Evolutionary conservation across 2,329 filamentous ascomycete genomes (phyloP).

Genomic region (Trematosphaeria pertusa): DNA sequence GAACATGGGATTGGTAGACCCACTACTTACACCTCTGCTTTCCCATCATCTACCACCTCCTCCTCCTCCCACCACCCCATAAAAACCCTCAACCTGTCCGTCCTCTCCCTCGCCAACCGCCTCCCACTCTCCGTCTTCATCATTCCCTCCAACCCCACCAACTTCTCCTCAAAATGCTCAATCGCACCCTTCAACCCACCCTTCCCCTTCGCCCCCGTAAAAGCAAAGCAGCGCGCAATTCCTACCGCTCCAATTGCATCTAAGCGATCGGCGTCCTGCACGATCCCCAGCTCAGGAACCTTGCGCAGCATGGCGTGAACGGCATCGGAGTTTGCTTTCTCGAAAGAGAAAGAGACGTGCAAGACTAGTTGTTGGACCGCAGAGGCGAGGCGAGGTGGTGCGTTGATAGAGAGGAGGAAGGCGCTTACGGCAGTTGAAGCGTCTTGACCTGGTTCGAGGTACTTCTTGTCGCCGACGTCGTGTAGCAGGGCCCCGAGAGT

Average conservation of each 20-base stretch:
- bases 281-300: slow-evolving; percentile 76
- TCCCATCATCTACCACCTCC: no score
- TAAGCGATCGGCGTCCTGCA: slow-evolving; percentile 86
- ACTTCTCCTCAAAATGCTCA: slow-evolving; percentile 46
- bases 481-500: not conserved
- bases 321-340: not conserved
- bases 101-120: slow-evolving; percentile 19
- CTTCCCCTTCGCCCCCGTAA: slow-evolving; percentile 61
- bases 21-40: no score
- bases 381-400: not conserved
- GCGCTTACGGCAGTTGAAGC: not conserved
- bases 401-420: not conserved
- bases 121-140: slow-evolving; percentile 45
- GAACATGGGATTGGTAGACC: no score
- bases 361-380: not conserved
- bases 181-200: slow-evolving; percentile 36
- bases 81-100: no score
- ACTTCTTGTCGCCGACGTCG: not conserved
- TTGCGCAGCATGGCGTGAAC: not conserved
- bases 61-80: no score
- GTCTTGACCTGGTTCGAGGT: not conserved
- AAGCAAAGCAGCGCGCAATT: slow-evolving; percentile 75
- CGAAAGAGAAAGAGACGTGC: not conserved
- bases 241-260: slow-evolving; percentile 86
- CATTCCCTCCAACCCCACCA: slow-evolving; percentile 39